Conservation (phyloP, 352 stramenopile genomes). For the Phytophthora pini region DNA sequence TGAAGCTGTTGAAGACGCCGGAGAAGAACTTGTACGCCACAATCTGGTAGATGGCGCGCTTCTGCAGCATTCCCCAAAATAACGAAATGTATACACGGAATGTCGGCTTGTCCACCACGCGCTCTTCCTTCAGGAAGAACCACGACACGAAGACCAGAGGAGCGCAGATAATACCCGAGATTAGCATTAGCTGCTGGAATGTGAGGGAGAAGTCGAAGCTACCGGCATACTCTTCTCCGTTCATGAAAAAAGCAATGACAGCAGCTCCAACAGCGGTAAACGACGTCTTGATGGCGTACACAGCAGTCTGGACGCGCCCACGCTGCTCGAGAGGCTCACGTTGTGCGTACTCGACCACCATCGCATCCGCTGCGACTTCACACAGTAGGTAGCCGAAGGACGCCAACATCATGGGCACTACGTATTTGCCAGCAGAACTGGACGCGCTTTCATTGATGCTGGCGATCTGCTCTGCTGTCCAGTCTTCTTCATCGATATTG, state of each 20-base stretch:
- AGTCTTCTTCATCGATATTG: conserved; percentile 39
- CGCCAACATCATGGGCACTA: conserved; percentile 65
- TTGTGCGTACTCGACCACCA: conserved; percentile 64
- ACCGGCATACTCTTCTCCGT: conserved; percentile 53
- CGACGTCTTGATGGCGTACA: conserved; percentile 50
- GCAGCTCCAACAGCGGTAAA: conserved; percentile 49
- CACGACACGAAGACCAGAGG: conserved; percentile 47
- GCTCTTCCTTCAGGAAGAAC: conserved; percentile 46
- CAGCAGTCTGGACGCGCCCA: conserved; percentile 52
- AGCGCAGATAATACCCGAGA: conserved; percentile 39
- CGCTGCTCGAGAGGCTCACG: conserved; percentile 54
- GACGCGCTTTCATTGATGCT: conserved; percentile 43
- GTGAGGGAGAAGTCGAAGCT: conserved; percentile 51
- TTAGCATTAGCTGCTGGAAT: conserved; percentile 50
- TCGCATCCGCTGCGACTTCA: conserved; percentile 61
- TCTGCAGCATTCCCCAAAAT: conserved; percentile 60
- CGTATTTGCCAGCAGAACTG: conserved; percentile 46
- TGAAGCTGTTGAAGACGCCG: conserved; percentile 65
- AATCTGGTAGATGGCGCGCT: conserved; percentile 51
- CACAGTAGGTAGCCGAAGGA: conserved; percentile 60
- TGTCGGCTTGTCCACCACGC: conserved; percentile 19
- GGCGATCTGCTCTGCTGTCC: conserved; percentile 37
- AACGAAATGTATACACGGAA: conserved; percentile 42
- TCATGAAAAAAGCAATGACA: conserved; percentile 55
- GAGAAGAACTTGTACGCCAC: conserved; percentile 70